A percentile compares a stretch with the other conserved stretches of the same genome.
phyloP scores from a whole-genome alignment of 371 early-diverging fungal species.

The Mortierella sp. region DNA sequence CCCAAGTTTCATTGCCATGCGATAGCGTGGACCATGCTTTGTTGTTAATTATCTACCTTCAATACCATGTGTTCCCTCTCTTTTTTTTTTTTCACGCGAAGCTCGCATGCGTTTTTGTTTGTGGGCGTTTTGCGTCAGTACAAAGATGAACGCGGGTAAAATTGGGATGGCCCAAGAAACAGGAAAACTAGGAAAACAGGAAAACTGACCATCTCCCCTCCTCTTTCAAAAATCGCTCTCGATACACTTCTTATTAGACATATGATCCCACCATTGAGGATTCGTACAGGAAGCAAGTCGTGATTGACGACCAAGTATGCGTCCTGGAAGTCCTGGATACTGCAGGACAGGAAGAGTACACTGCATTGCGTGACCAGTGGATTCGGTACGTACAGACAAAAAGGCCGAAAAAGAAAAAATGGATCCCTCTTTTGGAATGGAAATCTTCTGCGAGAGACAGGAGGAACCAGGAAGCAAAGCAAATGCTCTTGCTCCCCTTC shows the following conservation, averaged over 20 bases:
- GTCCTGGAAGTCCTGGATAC: slow-evolving; percentile 96
- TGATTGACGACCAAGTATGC: slow-evolving; percentile 95
- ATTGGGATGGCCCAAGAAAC: no score
- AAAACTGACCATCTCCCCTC: background rate
- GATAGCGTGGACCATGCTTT: no score
- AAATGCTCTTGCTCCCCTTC: no score
- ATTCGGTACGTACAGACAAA: slow-evolving; percentile 70
- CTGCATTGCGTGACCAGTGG: slow-evolving; percentile 93
- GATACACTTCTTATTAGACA: slow-evolving; percentile 71
- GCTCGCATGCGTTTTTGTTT: slow-evolving; percentile 12
- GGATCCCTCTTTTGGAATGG: background rate
- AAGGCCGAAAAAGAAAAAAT: no score
- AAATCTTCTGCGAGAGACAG: no score
- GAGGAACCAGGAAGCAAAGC: no score
- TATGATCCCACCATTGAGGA: slow-evolving; percentile 98
- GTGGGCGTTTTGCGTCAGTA: slow-evolving; percentile 5
- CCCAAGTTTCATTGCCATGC: background rate
- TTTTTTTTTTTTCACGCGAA: background rate
- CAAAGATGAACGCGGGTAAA: background rate
- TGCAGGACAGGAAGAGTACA: slow-evolving; percentile 92
- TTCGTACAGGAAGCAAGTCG: slow-evolving; percentile 95
- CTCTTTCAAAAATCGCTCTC: background rate
- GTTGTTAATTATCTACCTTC: no score
- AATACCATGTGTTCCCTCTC: background rate
- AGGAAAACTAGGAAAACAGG: background rate